phyloP scores from a whole-genome alignment of 805 yeast genomes.

The Nakazawaea wickerhamii region DNA sequence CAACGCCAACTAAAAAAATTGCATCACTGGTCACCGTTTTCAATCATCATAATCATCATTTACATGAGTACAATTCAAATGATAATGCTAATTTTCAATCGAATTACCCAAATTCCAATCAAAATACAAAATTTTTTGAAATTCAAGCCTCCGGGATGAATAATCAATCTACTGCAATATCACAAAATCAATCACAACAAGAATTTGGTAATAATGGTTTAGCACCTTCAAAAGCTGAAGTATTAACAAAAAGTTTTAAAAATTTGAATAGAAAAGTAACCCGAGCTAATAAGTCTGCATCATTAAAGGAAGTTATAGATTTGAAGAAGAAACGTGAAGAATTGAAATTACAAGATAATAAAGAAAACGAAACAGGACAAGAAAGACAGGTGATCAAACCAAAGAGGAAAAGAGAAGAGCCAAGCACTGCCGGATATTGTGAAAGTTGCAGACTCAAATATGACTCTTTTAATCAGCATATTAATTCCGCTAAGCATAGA shows the following conservation, averaged over 20 bases:
- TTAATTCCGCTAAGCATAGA: conserved; percentile 62
- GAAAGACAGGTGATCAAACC: conserved; percentile 15
- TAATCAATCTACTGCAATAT: conserved; percentile 34
- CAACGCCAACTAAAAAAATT: background rate
- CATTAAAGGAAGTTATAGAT: conserved; percentile 33
- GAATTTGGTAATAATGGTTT: conserved; percentile 43
- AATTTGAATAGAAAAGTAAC: conserved; percentile 39
- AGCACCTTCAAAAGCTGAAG: conserved; percentile 55
- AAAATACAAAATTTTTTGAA: conserved; percentile 36
- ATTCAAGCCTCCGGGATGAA: conserved; percentile 53
- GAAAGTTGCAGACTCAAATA: conserved; percentile 88
- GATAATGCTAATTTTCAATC: background rate
- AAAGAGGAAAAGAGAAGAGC: conserved; percentile 20
- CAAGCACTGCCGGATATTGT: conserved; percentile 69
- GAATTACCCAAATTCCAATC: conserved; percentile 3
- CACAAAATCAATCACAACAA: conserved; percentile 13
- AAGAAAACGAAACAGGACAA: conserved; percentile 11
- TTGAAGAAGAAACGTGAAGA: conserved; percentile 34
- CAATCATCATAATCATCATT: background rate
- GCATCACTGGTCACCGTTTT: background rate
- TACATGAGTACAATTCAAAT: background rate
- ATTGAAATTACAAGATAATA: conserved; percentile 13
- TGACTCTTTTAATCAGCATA: conserved; percentile 74
- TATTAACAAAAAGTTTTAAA: conserved; percentile 46
- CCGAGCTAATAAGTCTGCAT: conserved; percentile 5